Evolutionary conservation across 352 stramenopile genomes (phyloP), one percentile per base, ranked within the genome.

Genomic region (Peronospora belbahrii): DNA sequence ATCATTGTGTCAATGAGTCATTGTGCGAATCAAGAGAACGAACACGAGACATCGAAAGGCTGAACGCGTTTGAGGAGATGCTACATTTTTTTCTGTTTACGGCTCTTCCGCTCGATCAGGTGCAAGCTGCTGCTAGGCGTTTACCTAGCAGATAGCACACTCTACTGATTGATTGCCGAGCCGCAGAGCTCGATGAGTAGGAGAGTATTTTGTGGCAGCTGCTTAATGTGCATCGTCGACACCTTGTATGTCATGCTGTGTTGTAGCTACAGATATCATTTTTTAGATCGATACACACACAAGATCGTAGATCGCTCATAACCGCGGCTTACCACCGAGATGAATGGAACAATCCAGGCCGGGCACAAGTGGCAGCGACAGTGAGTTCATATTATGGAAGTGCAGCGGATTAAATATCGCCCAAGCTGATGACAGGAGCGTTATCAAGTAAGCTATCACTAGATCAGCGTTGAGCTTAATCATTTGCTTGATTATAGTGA

Each of bases 41-140:
- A 57, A 52, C 36, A 41, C 41, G 1, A 50, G 38, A n/a, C 39
- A 54, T 27, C 47, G 51, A 34, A 36, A 57, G 25, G 51, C 56
- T 20, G 56, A 37, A 18, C 50, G 30, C 15, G 22, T 53, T 37
- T 54, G 50, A 76, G 34, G 55, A 72, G 6, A 18, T 1, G 63
- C 1, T 31, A 45, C 1, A 63, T 62, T n/a, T 17, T 60, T 17
- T 56, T 13, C 36, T 53, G 7, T 39, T 9, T 5, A 62, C 47
- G 32, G 14, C 48, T 2, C 42, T 78, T n/a, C 51, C 67, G 0
- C 3, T 27, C 4, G 11, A 30, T 20, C 40, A 37, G 8, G 52
- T 74, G 6, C 17, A 59, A n/a, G 48, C 53, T 15, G 70, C 67
- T 40, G 45, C 49, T 11, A n/a, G n/a, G n/a, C n/a, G 47, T 62